phyloP scores from a whole-genome alignment of 2,329 filamentous ascomycete genomes.

The Aureobasidium mangrovei region DNA sequence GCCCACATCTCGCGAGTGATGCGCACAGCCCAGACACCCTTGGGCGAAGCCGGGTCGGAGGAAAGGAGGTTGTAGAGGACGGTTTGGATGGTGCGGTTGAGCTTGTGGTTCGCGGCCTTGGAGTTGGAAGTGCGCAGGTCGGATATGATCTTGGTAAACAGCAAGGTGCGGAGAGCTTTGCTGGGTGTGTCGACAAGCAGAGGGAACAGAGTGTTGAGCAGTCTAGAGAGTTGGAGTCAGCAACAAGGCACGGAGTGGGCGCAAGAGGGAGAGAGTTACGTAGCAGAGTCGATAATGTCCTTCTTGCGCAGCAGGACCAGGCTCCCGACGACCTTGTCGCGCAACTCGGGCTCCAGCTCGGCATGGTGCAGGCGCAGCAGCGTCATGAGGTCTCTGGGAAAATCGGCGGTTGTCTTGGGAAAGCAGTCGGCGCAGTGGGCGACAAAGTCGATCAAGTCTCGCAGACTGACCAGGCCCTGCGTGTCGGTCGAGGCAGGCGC shows the following conservation, averaged over 20 bases:
- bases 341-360: conserved; percentile 69
- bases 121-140: conserved; percentile 83
- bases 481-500: conserved; percentile 70
- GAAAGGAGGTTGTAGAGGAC: conserved; percentile 87
- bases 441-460: conserved; percentile 87
- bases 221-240: conserved; percentile 25
- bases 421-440: conserved; percentile 93
- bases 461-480: conserved; percentile 72
- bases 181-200: conserved; percentile 86
- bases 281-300: conserved; percentile 78
- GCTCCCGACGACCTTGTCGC: conserved; percentile 90
- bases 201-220: conserved; percentile 88
- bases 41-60: conserved; percentile 72
- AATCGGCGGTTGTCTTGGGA: conserved; percentile 65
- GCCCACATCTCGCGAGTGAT: conserved; percentile 94
- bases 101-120: conserved; percentile 79
- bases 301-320: conserved; percentile 82
- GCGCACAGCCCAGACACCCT: conserved; percentile 92
- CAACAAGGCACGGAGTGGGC: conserved; percentile 14
- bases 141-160: conserved; percentile 86
- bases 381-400: conserved; percentile 70
- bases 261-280: conserved; percentile 29
- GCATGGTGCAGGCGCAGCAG: conserved; percentile 78
- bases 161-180: conserved; percentile 73
- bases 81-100: conserved; percentile 89